Base-by-base conservation (phyloP, 75 land plant genomes). In the Pinus tabuliformis region DNA sequence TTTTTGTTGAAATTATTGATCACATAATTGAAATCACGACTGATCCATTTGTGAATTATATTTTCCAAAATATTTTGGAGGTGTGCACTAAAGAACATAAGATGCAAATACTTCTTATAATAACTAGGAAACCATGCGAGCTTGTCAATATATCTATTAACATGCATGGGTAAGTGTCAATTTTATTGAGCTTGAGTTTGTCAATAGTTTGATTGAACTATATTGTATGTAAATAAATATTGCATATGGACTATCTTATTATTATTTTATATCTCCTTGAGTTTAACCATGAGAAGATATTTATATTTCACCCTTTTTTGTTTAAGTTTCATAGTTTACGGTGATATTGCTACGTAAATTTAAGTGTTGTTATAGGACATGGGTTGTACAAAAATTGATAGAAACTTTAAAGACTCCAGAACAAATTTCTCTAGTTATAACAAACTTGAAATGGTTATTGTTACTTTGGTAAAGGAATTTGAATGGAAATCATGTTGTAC, bases 401-500 rank as follows among this genome's bases (percentile, higher is more conserved):
- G 95, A 86, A 76, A 92, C 89, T 52, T 73, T 90, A 56, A 80
- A 75, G 62, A 79, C 80, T 11, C 78, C 77, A 70, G 58, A 86
- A 64, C 85, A 88, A 49, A 78, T 84, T 76, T 81, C 75, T 2
- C 56, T 86, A 62, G 83, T 93, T 56, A 73, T 82, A 17, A 58
- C 81, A 21, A 81, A 3, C 85, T 91, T 37, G 66, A 87, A 61
- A 78, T 84, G 2, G 91, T 86, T n/a, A 74, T 93, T 49, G 84
- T 91, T 73, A 80, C 59, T 74, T 78, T 93, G 21, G 87, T 89
- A 14, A 91, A 91, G 76, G 89, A 93, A 59, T 68, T 83, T n/a
- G n/a, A 91, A 93, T 84, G 94, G 96, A 14, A 89, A 84, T 79
- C 97, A 94, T 82, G 97, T 94, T 20, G 73, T 88, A 12, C 92